A percentile compares a stretch with the other conserved stretches of the same genome.
Evolutionary conservation across 768 basidiomycete genomes (phyloP).

Genomic region (Rhizopogon vesiculosus): DNA sequence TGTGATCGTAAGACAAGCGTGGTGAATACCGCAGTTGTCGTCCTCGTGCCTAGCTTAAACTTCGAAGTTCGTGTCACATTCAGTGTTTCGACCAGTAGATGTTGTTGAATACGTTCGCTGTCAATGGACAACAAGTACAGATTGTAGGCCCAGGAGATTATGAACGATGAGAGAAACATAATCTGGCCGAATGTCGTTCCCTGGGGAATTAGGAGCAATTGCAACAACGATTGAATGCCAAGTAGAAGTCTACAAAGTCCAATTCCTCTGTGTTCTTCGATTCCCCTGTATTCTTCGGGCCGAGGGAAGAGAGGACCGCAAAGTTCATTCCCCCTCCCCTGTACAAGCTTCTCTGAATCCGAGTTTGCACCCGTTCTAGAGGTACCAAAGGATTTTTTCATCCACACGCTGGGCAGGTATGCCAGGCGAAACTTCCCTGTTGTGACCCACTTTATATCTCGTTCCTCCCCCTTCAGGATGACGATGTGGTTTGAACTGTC

Average conservation of each 20-base stretch:
- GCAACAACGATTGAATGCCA: slow-evolving; percentile 11
- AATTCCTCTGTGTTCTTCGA: too few relatives aligned
- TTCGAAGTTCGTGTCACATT: slow-evolving; percentile 4
- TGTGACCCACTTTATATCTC: too few relatives aligned
- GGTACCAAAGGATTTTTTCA: not conserved
- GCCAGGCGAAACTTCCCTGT: slow-evolving; percentile 27
- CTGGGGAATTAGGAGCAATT: slow-evolving; percentile 17
- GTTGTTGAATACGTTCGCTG: not conserved
- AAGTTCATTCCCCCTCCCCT: too few relatives aligned
- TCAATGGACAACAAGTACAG: slow-evolving; percentile 22
- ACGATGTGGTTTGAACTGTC: too few relatives aligned
- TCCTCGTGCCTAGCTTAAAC: slow-evolving; percentile 12
- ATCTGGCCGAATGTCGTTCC: slow-evolving; percentile 14
- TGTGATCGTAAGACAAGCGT: slow-evolving; percentile 9
- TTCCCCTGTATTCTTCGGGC: not conserved
- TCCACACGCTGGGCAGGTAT: slow-evolving; percentile 1
- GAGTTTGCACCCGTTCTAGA: too few relatives aligned
- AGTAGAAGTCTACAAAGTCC: slow-evolving; percentile 13
- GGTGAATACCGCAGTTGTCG: slow-evolving; percentile 15
- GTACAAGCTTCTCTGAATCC: not conserved
- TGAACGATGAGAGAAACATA: slow-evolving; percentile 14
- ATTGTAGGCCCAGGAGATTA: slow-evolving; percentile 17
- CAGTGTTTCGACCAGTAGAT: not conserved
- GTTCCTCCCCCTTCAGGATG: too few relatives aligned
- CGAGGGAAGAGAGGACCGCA: too few relatives aligned